These are phyloP conservation scores for Hyphodiscus sp. DNA, from an alignment of 2,329 filamentous ascomycete genomes.

Conservation along the genomic window DNA sequence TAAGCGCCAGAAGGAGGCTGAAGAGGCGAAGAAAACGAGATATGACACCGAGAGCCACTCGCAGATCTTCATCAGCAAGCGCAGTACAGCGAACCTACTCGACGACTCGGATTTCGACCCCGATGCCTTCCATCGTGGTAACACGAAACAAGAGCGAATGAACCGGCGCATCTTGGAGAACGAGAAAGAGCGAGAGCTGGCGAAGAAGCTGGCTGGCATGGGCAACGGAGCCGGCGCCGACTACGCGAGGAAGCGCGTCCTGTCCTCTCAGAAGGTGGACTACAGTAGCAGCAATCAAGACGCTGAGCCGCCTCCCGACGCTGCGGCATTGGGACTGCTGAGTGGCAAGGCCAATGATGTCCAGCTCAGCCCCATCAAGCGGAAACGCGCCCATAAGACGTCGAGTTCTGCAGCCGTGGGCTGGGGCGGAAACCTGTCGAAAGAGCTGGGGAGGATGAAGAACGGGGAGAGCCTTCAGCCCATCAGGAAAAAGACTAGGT, in stretches of 20 bases:
- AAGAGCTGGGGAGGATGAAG: conserved; percentile 56
- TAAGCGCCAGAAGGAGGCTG: conserved; percentile 18
- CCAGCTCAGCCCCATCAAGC: conserved; percentile 53
- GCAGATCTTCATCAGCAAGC: conserved; percentile 45
- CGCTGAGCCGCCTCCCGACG: conserved; percentile 34
- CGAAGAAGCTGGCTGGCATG: conserved; percentile 56
- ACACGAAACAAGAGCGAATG: conserved; percentile 58
- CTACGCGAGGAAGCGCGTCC: conserved; percentile 48
- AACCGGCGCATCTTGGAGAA: conserved; percentile 57
- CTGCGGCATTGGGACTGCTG: conserved; percentile 39
- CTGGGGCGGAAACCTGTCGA: conserved; percentile 50
- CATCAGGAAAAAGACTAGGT: conserved; percentile 68
- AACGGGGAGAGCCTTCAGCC: conserved; percentile 46
- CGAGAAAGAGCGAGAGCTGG: conserved; percentile 68
- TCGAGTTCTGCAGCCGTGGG: conserved; percentile 35
- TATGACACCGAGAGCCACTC: conserved; percentile 55
- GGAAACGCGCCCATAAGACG: conserved; percentile 43
- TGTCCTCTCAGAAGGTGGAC: conserved; percentile 9
- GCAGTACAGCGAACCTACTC: conserved; percentile 54
- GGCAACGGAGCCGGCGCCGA: conserved; percentile 63
- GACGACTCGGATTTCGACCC: conserved; percentile 58
- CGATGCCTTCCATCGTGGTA: conserved; percentile 43
- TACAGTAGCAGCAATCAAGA: background rate
- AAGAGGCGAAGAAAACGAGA: conserved; percentile 31
- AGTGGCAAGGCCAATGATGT: conserved; percentile 37